Conservation (phyloP, 2,329 filamentous ascomycete genomes). For the Aspergillus tanneri region DNA sequence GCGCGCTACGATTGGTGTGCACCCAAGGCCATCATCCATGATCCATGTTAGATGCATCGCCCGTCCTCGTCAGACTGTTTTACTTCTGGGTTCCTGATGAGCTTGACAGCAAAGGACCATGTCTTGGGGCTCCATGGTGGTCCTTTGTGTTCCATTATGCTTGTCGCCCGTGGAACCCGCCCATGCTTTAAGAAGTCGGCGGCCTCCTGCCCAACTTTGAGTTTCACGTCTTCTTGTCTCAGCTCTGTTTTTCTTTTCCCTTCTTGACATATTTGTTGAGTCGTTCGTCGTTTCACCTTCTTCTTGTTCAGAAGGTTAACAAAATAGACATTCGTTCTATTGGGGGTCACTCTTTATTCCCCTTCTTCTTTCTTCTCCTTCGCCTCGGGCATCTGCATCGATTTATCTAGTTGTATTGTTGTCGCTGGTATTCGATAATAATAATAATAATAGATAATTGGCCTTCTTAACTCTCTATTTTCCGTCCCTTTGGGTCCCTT, state of each 20-base stretch:
- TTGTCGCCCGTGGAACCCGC: neutral
- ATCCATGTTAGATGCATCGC: constrained; percentile 11
- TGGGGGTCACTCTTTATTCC: constrained; percentile 13
- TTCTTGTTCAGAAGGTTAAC: too few relatives aligned
- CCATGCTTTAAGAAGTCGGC: constrained; percentile 10
- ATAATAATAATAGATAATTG: too few relatives aligned
- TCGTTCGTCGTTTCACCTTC: constrained; percentile 1
- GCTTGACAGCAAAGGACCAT: neutral
- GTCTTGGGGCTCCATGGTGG: constrained; percentile 1
- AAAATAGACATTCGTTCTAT: constrained; percentile 50
- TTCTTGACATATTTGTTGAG: constrained; percentile 12
- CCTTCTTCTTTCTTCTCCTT: constrained; percentile 9
- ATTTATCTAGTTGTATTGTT: constrained; percentile 16
- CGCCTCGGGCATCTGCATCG: too few relatives aligned
- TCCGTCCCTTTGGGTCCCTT: constrained; percentile 30
- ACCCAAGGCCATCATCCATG: neutral
- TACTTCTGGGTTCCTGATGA: constrained; percentile 7
- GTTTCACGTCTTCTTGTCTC: constrained; percentile 12
- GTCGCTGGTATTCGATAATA: constrained; percentile 20
- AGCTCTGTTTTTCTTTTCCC: constrained; percentile 22
- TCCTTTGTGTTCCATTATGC: neutral
- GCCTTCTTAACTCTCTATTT: constrained; percentile 15
- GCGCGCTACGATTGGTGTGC: constrained; percentile 7
- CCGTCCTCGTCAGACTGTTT: constrained; percentile 22
- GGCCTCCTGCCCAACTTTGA: constrained; percentile 8